Evolutionary conservation across 305 asterid species (phyloP).

Genomic region (Rubia peregrina): DNA sequence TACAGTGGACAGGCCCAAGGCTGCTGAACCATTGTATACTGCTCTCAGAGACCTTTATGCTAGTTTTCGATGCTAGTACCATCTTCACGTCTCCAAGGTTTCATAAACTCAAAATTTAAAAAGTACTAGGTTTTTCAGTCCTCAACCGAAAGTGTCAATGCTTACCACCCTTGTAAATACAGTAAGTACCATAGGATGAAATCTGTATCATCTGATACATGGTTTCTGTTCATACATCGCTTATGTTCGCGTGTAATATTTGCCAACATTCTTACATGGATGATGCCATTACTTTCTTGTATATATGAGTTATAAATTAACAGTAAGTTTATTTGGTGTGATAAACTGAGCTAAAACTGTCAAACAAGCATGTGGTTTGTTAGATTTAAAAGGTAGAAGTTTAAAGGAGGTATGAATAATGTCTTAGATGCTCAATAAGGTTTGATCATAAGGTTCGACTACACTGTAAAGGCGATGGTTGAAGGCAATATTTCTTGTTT

Average conservation of each 20-base stretch:
- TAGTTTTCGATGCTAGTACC: constrained; percentile 39
- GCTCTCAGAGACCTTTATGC: constrained; percentile 64
- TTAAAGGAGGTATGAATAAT: not conserved
- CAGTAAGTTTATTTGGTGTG: not conserved
- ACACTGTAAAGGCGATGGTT: no score
- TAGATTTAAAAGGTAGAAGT: not conserved
- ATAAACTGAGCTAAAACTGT: not conserved
- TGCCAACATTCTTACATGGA: not conserved
- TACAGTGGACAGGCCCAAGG: constrained; percentile 79
- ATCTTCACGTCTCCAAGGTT: not conserved
- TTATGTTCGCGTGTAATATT: not conserved
- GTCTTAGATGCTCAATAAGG: not conserved
- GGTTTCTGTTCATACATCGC: not conserved
- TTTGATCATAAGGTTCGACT: no score
- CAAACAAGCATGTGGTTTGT: not conserved
- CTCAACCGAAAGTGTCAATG: not conserved
- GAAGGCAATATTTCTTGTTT: no score
- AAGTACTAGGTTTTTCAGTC: not conserved
- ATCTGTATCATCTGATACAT: not conserved
- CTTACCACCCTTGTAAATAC: constrained; percentile 1
- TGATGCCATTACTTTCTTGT: not conserved
- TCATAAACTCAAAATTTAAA: not conserved
- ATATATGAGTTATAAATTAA: not conserved
- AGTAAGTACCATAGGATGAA: not conserved
- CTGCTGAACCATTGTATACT: constrained; percentile 79